These are phyloP conservation scores for Globisporangium recalcitrans DNA, from an alignment of 352 stramenopile genomes.

Conservation along the genomic window DNA sequence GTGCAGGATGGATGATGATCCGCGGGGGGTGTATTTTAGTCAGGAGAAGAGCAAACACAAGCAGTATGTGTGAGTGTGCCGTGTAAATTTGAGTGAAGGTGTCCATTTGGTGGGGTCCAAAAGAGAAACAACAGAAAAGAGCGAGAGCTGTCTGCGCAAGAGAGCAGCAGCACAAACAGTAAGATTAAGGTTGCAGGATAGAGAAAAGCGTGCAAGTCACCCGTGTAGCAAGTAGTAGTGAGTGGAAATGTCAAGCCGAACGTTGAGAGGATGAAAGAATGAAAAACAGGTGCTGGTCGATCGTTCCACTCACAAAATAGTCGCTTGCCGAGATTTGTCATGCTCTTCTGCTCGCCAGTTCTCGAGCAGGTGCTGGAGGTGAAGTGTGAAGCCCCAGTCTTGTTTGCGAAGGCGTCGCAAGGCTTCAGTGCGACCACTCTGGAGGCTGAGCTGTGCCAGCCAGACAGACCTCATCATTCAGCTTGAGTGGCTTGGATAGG, in stretches of 20 bases:
- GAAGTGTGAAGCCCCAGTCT: too few relatives aligned
- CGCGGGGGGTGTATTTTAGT: conserved; percentile 13
- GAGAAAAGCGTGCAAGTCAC: background rate
- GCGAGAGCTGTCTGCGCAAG: background rate
- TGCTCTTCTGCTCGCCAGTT: too few relatives aligned
- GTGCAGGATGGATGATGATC: background rate
- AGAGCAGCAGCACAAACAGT: background rate
- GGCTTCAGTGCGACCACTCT: too few relatives aligned
- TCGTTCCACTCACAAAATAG: too few relatives aligned
- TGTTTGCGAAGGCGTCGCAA: too few relatives aligned
- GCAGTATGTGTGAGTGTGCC: background rate
- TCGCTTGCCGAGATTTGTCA: too few relatives aligned
- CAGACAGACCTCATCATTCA: too few relatives aligned
- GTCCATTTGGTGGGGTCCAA: background rate
- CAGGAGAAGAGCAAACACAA: background rate
- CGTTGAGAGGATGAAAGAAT: background rate
- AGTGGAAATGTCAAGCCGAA: background rate
- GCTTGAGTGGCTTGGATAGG: too few relatives aligned
- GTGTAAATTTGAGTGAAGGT: conserved; percentile 7
- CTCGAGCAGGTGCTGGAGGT: too few relatives aligned
- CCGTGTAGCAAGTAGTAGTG: background rate
- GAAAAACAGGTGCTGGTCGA: background rate
- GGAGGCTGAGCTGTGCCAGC: too few relatives aligned
- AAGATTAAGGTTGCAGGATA: background rate
- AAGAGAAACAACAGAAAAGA: background rate